Conservation (phyloP, 2,329 filamentous ascomycete genomes). For the Exophiala calicioides region DNA sequence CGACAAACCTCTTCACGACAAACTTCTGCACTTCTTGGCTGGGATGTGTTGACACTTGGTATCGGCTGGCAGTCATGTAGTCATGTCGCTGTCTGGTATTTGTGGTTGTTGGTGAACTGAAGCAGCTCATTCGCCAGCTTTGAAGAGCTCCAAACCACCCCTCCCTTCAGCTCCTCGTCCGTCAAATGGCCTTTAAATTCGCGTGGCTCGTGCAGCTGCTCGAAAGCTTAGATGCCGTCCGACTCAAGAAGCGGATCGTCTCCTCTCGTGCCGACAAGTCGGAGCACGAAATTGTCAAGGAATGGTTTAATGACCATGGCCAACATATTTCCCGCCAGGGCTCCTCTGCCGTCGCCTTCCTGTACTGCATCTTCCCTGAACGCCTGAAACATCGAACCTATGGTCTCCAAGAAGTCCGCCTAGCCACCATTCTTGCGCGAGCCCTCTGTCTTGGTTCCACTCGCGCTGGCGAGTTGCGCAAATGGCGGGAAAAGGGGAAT, state of each 20-base stretch:
- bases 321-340: conserved; percentile 57
- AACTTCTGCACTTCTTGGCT: too few relatives aligned
- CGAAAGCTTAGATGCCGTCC: conserved; percentile 61
- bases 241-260: conserved; percentile 38
- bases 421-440: conserved; percentile 68
- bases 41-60: too few relatives aligned
- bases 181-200: conserved; percentile 58
- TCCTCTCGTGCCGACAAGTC: conserved; percentile 34
- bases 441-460: conserved; percentile 65
- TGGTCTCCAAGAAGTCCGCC: conserved; percentile 59
- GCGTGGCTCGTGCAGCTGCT: conserved; percentile 72
- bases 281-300: conserved; percentile 51
- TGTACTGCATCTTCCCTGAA: conserved; percentile 76
- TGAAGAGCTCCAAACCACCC: too few relatives aligned
- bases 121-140: too few relatives aligned
- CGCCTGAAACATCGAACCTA: conserved; percentile 77
- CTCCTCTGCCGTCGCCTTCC: conserved; percentile 62
- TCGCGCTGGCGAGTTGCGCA: conserved; percentile 61
- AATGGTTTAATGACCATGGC: conserved; percentile 71
- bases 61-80: too few relatives aligned
- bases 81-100: too few relatives aligned
- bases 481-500: conserved; percentile 63
- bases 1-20: too few relatives aligned
- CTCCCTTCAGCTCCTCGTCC: background rate
- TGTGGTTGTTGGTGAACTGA: too few relatives aligned